phyloP scores from a whole-genome alignment of 2,329 filamentous ascomycete genomes.

The Pseudonectria buxi region DNA sequence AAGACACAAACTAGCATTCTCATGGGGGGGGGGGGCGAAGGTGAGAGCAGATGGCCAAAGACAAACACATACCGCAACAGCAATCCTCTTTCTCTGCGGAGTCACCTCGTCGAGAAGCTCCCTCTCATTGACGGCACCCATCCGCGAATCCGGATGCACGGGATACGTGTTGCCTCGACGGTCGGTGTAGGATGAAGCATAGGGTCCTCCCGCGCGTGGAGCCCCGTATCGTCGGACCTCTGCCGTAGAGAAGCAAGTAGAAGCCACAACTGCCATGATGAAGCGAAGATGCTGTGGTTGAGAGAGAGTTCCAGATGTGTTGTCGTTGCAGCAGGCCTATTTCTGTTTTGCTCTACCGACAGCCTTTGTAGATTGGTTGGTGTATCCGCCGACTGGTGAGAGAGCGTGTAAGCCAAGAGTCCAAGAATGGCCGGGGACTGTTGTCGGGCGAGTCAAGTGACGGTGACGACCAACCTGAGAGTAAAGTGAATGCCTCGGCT shows the following conservation, averaged over 20 bases:
- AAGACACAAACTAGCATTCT: conserved; percentile 3
- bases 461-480: no score
- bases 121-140: conserved; percentile 24
- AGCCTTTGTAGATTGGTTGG: no score
- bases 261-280: conserved; percentile 14
- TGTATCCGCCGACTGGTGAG: no score
- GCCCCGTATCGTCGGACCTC: conserved; percentile 13
- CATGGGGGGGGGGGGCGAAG: conserved; percentile 1
- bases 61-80: conserved; percentile 46
- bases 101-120: conserved; percentile 28
- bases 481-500: no score
- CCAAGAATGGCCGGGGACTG: no score
- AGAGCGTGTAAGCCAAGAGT: no score
- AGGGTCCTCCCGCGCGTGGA: conserved; percentile 7
- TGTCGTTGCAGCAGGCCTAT: no score
- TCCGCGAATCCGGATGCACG: conserved; percentile 13
- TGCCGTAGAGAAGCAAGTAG: conserved; percentile 11
- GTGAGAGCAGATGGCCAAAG: background rate
- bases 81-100: conserved; percentile 50
- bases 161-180: conserved; percentile 13
- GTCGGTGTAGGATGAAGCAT: conserved; percentile 15
- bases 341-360: no score
- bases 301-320: no score
- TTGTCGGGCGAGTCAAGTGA: no score
- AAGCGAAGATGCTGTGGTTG: no score